Conservation (phyloP, 768 basidiomycete genomes). For the Termitomyces sp. region DNA sequence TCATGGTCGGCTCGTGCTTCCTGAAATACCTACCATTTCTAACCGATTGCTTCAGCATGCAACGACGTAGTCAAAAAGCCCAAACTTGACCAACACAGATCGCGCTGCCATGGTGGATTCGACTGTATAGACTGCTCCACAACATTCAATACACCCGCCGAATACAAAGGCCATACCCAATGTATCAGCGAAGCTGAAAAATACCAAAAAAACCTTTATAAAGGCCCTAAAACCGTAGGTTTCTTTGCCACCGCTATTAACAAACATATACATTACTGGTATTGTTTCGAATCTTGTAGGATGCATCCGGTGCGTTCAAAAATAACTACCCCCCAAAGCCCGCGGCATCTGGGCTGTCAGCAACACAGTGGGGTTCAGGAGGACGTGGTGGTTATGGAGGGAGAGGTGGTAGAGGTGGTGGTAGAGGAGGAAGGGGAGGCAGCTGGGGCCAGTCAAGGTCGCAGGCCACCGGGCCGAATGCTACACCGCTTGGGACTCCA, state of each 20-base stretch:
- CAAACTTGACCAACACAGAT: slow-evolving; percentile 77
- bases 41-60: slow-evolving; percentile 44
- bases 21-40: not conserved
- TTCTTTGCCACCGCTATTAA: not conserved
- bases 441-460: slow-evolving; percentile 23
- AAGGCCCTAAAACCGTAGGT: slow-evolving; percentile 60
- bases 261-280: not conserved
- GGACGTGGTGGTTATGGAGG: slow-evolving; percentile 18
- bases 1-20: slow-evolving; percentile 44
- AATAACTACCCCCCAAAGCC: slow-evolving; percentile 1
- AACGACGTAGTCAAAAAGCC: slow-evolving; percentile 90
- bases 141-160: slow-evolving; percentile 67
- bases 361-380: slow-evolving; percentile 12
- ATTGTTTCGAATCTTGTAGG: not conserved
- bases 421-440: slow-evolving; percentile 27
- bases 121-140: slow-evolving; percentile 89
- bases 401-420: slow-evolving; percentile 13
- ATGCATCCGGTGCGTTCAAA: not conserved
- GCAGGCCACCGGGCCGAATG: slow-evolving; percentile 59
- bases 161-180: slow-evolving; percentile 77
- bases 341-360: not conserved
- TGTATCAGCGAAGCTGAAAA: slow-evolving; percentile 93
- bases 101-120: slow-evolving; percentile 58
- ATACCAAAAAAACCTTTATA: slow-evolving; percentile 84
- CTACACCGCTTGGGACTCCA: slow-evolving; percentile 64